Conservation (phyloP, 2,329 filamentous ascomycete genomes). For the Madurella mycetomatis region DNA sequence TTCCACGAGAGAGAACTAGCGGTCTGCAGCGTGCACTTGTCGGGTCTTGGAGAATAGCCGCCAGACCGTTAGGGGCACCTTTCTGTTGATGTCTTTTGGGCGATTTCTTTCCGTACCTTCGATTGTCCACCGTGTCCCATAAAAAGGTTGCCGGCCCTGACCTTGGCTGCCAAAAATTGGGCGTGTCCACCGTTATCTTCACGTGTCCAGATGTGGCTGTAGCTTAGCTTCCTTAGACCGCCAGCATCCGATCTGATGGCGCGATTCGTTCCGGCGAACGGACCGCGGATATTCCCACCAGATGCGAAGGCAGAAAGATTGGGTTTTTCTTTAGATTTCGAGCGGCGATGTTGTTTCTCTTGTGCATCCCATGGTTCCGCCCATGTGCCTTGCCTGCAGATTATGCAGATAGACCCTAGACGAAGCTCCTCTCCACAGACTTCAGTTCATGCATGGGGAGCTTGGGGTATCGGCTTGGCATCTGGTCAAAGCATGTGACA, state of each 20-base stretch:
- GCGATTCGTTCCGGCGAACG: not conserved
- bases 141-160: not conserved
- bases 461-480: not conserved
- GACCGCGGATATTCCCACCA: not conserved
- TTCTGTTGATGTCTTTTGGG: constrained; percentile 8
- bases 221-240: constrained; percentile 3
- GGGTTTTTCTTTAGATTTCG: not conserved
- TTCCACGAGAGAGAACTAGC: not conserved
- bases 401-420: constrained; percentile 11
- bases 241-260: constrained; percentile 8
- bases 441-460: constrained; percentile 7
- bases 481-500: not conserved
- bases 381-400: constrained; percentile 1
- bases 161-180: constrained; percentile 15
- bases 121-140: constrained; percentile 19
- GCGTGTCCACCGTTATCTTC: constrained; percentile 21
- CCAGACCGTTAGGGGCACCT: not conserved
- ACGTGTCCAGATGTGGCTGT: constrained; percentile 19
- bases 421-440: not conserved
- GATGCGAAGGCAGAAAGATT: not conserved
- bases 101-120: not conserved
- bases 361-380: not conserved
- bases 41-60: not conserved
- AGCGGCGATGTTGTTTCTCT: not conserved
- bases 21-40: not conserved